Evolutionary conservation across 345 rosid genomes (phyloP).

Genomic region (Euphorbia lathyris): DNA sequence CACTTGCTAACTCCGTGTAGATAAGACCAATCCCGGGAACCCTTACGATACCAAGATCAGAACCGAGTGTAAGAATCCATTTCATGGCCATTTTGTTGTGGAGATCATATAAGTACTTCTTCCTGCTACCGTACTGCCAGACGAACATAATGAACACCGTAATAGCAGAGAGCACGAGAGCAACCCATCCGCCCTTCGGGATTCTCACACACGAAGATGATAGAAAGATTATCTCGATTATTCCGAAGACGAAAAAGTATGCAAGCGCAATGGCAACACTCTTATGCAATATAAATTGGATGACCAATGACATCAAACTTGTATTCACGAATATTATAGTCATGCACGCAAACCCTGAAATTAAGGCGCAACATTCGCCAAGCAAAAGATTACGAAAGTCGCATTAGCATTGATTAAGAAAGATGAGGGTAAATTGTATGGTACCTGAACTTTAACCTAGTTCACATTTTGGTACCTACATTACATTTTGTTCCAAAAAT

Average conservation of each 20-base stretch:
- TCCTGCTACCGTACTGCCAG: conserved; percentile 83
- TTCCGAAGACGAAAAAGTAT: conserved; percentile 60
- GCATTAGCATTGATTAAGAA: neutral
- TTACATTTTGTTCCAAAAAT: too few relatives aligned
- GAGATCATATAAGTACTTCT: conserved; percentile 70
- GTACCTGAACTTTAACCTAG: too few relatives aligned
- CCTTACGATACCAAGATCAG: conserved; percentile 82
- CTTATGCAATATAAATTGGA: conserved; percentile 68
- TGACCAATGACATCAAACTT: conserved; percentile 63
- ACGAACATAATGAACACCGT: conserved; percentile 53
- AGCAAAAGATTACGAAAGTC: neutral
- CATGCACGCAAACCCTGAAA: conserved; percentile 79
- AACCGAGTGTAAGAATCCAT: conserved; percentile 69
- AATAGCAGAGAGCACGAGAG: conserved; percentile 57
- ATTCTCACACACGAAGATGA: conserved; percentile 55
- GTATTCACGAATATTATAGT: conserved; percentile 62
- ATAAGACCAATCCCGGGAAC: conserved; percentile 93
- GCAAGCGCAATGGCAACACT: conserved; percentile 44
- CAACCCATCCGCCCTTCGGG: conserved; percentile 77
- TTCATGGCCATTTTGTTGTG: conserved; percentile 85
- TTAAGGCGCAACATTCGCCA: conserved; percentile 5
- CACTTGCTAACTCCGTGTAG: conserved; percentile 72
- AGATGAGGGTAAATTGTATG: too few relatives aligned
- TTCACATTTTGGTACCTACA: too few relatives aligned
- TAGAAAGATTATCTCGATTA: conserved; percentile 62